Base-by-base conservation (phyloP, 2,329 filamentous ascomycete genomes). In the Septoria linicola region DNA sequence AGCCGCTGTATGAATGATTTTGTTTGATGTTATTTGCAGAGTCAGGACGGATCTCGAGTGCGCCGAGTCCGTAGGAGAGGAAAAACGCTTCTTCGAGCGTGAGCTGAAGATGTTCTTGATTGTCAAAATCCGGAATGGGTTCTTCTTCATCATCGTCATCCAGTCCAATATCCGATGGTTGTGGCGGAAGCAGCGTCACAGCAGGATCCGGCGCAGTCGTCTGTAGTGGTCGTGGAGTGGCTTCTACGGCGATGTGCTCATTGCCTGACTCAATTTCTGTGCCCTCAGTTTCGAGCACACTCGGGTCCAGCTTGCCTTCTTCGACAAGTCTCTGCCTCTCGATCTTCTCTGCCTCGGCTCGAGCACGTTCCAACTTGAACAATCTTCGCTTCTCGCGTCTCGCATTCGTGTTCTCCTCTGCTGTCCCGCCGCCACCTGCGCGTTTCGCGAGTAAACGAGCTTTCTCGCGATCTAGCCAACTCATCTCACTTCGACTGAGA, bases 21-120 rank as follows among this genome's bases (percentile, higher is more conserved):
- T 16, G 55, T 53, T 67, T 30, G 73, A 70, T 25, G 17, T n/a
- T 46, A 31, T 8, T 44, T 19, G 30, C 16, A 23, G 16, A 8
- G 20, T 8, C 16, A 1, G 76, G 71, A 52, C 84, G 77, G 1
- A 97, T 76, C 2, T 77, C 72, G 7, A 99, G 77, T 3, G 80
- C 80, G 0, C 92, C 92, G 1, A 99, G 76, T 0, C 80, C 86
- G 66, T 95, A 97, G 3, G 77, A 78, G 8, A 99, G 79, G 68
- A 96, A 99, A 71, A 97, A 95, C 0, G 90, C 85, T 70, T 99
- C 93, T 68, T 96, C 90, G 0, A 86, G 80, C 2, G 86, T 90
- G 7, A 99, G 77, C 67, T 97, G 93, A n/a, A 96, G 82, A 65
- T 96, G 90, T 64, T 99, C 93, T 72, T 87, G 66, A 70, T 73